Conservation (phyloP, 345 rosid genomes). For the Boechera stricta region DNA sequence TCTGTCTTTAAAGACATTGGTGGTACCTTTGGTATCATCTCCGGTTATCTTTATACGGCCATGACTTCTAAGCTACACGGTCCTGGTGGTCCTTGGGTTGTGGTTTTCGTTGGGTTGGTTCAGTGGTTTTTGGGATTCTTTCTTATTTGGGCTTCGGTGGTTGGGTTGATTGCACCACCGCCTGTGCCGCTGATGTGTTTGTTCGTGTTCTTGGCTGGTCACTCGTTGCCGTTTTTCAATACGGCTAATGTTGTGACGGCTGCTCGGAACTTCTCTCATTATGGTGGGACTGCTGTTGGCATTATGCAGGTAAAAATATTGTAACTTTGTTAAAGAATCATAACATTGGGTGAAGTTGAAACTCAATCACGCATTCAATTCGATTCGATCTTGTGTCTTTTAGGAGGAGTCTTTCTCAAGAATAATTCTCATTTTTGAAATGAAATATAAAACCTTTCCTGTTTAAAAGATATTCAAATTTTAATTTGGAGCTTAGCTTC, state of each 20-base stretch:
- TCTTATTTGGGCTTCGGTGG: slow-evolving; percentile 84
- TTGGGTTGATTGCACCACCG: slow-evolving; percentile 61
- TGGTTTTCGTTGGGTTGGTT: slow-evolving; percentile 63
- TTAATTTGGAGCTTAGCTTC: too few species aligned
- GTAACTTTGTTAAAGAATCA: background rate
- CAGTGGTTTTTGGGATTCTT: slow-evolving; percentile 78
- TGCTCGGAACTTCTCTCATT: slow-evolving; percentile 66
- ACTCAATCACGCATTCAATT: background rate
- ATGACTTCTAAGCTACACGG: slow-evolving; percentile 45
- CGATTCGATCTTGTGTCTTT: background rate
- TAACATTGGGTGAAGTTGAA: background rate
- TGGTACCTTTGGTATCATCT: slow-evolving; percentile 74
- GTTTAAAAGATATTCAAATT: background rate
- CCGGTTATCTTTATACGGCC: slow-evolving; percentile 78
- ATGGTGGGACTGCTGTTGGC: slow-evolving; percentile 86
- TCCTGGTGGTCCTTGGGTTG: slow-evolving; percentile 77
- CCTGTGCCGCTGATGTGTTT: slow-evolving; percentile 80
- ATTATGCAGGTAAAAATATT: slow-evolving; percentile 70
- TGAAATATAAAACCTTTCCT: too few species aligned
- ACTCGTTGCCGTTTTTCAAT: slow-evolving; percentile 74
- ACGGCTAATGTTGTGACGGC: slow-evolving; percentile 77
- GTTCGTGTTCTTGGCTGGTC: slow-evolving; percentile 75
- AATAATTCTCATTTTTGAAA: too few species aligned
- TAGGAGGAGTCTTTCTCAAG: too few species aligned
- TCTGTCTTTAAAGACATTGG: slow-evolving; percentile 97